Evolutionary conservation across 352 stramenopile species (phyloP).

Genomic region (Hyaloperonospora arabidopsidis): DNA sequence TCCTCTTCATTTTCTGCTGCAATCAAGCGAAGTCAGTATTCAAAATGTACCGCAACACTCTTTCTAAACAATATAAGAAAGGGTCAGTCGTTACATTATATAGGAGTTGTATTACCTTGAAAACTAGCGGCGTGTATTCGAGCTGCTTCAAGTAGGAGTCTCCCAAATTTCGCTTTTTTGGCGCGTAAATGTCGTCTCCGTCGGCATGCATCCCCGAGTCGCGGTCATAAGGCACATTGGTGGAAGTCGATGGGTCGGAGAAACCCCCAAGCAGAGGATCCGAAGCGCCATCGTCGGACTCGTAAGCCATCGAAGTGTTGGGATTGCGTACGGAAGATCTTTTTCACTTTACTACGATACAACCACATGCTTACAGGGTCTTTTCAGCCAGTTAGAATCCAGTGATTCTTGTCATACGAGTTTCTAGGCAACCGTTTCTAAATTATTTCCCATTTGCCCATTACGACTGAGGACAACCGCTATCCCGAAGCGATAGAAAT

Average conservation of each 20-base stretch:
- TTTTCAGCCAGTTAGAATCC: too few species aligned
- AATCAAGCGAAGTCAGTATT: constrained; percentile 8
- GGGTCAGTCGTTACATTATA: too few species aligned
- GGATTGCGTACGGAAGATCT: too few species aligned
- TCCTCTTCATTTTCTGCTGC: constrained; percentile 54
- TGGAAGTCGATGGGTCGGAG: constrained; percentile 18
- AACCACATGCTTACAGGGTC: too few species aligned
- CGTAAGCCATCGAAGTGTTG: constrained; percentile 24
- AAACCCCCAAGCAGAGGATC: constrained; percentile 48
- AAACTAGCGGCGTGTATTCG: constrained; percentile 75
- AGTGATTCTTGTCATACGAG: too few species aligned
- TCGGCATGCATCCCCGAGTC: constrained; percentile 9
- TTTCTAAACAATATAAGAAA: background rate
- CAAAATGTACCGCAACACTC: background rate
- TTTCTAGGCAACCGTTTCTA: too few species aligned
- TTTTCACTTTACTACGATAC: too few species aligned
- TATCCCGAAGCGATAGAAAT: too few species aligned
- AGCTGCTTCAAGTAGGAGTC: constrained; percentile 69
- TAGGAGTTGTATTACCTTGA: constrained; percentile 32
- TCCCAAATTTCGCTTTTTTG: constrained; percentile 35
- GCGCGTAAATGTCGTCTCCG: constrained; percentile 16
- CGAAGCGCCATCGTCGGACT: constrained; percentile 19
- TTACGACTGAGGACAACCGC: too few species aligned
- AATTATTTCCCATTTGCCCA: too few species aligned
- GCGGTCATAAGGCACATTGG: constrained; percentile 17